phyloP scores from a whole-genome alignment of 2,329 filamentous ascomycete species.

The Beauveria medogensis region DNA sequence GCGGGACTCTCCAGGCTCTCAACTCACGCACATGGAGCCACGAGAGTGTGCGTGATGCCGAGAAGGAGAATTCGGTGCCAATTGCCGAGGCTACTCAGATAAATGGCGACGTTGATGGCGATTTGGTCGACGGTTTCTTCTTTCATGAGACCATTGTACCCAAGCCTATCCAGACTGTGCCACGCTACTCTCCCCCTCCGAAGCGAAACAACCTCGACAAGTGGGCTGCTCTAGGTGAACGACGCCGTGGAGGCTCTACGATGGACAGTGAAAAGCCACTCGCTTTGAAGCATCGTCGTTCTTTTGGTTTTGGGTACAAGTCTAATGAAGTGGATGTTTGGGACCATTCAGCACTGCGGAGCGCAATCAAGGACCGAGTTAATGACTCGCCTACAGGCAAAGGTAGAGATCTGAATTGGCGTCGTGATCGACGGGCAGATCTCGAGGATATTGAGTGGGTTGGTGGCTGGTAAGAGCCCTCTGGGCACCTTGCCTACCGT shows the following conservation, averaged over 20 bases:
- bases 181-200: conserved; percentile 56
- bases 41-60: conserved; percentile 46
- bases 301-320: conserved; percentile 39
- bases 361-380: conserved; percentile 35
- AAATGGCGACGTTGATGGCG: conserved; percentile 50
- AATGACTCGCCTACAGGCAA: conserved; percentile 50
- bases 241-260: conserved; percentile 59
- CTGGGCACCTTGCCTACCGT: conserved; percentile 23
- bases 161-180: conserved; percentile 27
- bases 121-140: conserved; percentile 63
- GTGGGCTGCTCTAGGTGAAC: conserved; percentile 82
- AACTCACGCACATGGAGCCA: conserved; percentile 75
- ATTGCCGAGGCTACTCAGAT: conserved; percentile 23
- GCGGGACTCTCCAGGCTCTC: conserved; percentile 47
- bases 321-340: conserved; percentile 40
- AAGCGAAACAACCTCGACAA: conserved; percentile 66
- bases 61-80: conserved; percentile 17
- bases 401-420: conserved; percentile 54
- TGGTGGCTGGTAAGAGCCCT: conserved; percentile 71
- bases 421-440: conserved; percentile 55
- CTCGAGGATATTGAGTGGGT: conserved; percentile 87
- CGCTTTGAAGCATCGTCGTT: conserved; percentile 41
- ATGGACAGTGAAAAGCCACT: conserved; percentile 43
- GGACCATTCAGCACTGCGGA: conserved; percentile 34
- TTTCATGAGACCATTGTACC: conserved; percentile 55